Conservation (phyloP, 1,284 basidiomycete species). For the Trametes polyzona region DNA sequence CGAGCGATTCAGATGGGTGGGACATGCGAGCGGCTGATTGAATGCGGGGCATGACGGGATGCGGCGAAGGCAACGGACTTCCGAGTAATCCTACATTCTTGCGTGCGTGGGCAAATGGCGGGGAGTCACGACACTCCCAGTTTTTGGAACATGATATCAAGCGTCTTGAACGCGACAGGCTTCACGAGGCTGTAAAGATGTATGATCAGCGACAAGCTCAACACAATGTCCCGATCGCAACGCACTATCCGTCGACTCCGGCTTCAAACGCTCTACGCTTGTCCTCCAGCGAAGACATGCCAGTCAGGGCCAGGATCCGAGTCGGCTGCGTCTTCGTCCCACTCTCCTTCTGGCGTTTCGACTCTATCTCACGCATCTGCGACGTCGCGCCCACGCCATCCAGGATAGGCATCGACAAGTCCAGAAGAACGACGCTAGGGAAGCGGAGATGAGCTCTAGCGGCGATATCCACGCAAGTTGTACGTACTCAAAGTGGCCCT, state of each 20-base stretch:
- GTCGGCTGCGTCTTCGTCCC: conserved; percentile 36
- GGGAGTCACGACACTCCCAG: conserved; percentile 59
- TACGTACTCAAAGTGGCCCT: conserved; percentile 78
- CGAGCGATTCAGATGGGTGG: not conserved
- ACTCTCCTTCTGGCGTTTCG: conserved; percentile 42
- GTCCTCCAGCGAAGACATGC: conserved; percentile 91
- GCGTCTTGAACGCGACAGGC: conserved; percentile 89
- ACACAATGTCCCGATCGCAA: not conserved
- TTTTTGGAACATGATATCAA: conserved; percentile 84
- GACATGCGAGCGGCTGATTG: not conserved
- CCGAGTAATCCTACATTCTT: conserved; percentile 9
- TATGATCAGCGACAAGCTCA: conserved; percentile 4
- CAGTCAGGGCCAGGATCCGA: conserved; percentile 90
- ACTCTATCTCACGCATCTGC: conserved; percentile 83
- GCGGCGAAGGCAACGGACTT: not conserved
- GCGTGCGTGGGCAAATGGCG: not conserved
- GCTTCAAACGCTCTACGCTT: conserved; percentile 90
- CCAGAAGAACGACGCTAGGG: conserved; percentile 79
- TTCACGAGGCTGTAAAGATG: conserved; percentile 73
- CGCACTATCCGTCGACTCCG: conserved; percentile 90
- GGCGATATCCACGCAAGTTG: not conserved
- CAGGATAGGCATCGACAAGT: conserved; percentile 92
- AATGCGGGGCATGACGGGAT: not conserved
- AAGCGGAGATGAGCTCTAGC: conserved; percentile 10
- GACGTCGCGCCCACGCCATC: conserved; percentile 88